Percentiles rank a stretch among this genome's conserved stretches.
phyloP scores from a whole-genome alignment of 2,329 filamentous ascomycete genomes.

The Talaromyces rugulosus region DNA sequence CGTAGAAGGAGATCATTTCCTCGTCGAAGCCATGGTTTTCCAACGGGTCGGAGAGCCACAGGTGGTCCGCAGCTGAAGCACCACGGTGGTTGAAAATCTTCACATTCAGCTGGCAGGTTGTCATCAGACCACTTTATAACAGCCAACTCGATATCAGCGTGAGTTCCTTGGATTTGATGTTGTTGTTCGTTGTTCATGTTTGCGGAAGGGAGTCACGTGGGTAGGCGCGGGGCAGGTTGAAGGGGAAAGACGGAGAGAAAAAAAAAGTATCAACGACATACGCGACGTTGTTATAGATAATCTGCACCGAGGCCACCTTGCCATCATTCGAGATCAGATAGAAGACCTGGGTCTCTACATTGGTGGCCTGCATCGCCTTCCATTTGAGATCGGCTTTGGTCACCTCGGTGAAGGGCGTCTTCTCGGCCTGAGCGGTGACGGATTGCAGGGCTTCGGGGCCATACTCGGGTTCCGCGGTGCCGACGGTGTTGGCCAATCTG shows the following conservation, averaged over 20 bases:
- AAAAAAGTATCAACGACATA: background rate
- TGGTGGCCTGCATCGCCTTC: background rate
- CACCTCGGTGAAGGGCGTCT: background rate
- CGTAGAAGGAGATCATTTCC: background rate
- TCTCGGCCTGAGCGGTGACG: background rate
- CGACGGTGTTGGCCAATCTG: background rate
- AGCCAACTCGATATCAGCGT: background rate
- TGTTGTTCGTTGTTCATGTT: background rate
- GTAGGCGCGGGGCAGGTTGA: background rate
- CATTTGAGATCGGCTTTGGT: background rate
- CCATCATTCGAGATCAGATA: background rate
- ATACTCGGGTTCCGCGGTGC: background rate
- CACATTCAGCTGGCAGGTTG: background rate
- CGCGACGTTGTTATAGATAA: constrained; percentile 1
- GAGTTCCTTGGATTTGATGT: background rate
- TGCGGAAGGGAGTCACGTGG: background rate
- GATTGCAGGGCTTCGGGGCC: background rate
- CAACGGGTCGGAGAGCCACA: background rate
- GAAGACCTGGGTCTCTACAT: background rate
- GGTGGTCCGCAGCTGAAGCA: background rate
- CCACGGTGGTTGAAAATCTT: background rate
- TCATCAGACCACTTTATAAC: background rate
- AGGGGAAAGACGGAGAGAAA: background rate
- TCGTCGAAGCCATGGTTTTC: constrained; percentile 1
- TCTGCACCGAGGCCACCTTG: background rate